Evolutionary conservation across 768 basidiomycete genomes (phyloP).

Genomic region (Ramaria sp.): DNA sequence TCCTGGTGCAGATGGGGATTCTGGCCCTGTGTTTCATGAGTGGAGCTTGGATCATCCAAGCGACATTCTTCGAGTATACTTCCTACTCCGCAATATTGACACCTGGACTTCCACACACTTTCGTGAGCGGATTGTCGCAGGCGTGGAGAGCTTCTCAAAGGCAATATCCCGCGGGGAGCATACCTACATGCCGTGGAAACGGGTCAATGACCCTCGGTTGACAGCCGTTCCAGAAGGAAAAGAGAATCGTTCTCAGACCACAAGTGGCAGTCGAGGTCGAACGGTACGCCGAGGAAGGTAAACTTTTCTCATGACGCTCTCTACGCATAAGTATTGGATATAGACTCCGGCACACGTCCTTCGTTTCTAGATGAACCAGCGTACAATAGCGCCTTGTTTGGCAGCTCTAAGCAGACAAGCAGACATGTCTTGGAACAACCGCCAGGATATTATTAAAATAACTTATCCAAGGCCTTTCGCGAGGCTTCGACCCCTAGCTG

Average conservation of each 20-base stretch:
- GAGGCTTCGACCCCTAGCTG: constrained; percentile 91
- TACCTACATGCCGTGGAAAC: constrained; percentile 38
- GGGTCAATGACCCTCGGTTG: constrained; percentile 11
- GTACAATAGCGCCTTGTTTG: background rate
- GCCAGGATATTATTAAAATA: constrained; percentile 31
- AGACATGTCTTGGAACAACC: background rate
- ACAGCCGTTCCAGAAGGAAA: constrained; percentile 2
- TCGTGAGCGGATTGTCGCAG: constrained; percentile 26
- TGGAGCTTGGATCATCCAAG: constrained; percentile 36
- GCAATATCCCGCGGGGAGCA: constrained; percentile 23
- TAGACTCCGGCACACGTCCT: no score
- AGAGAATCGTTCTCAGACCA: background rate
- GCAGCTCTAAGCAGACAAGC: background rate
- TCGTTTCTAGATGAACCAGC: background rate
- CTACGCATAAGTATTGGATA: no score
- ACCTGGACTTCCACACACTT: constrained; percentile 38
- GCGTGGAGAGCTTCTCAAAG: constrained; percentile 27
- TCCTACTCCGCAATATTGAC: constrained; percentile 44
- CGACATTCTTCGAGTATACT: constrained; percentile 39
- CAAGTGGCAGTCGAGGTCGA: background rate
- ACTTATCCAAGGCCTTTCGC: constrained; percentile 66
- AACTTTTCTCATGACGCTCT: background rate
- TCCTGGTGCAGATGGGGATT: constrained; percentile 16
- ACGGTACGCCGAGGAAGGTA: background rate
- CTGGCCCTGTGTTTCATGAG: constrained; percentile 28